phyloP scores from a whole-genome alignment of 805 yeast genomes.

The Candida tibetensis region DNA sequence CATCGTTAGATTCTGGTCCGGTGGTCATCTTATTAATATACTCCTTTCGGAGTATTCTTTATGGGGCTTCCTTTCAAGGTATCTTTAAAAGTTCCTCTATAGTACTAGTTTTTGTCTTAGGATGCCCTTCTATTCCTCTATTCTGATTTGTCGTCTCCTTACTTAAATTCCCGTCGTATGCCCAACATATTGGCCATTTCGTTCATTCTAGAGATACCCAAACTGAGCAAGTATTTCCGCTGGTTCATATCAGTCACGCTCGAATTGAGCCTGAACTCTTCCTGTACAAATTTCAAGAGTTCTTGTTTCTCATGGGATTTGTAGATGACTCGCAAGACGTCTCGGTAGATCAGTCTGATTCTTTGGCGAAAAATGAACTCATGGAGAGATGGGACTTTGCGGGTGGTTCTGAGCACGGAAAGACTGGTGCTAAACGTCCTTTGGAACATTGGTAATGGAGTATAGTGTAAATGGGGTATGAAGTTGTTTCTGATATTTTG shows the following conservation, averaged over 20 bases:
- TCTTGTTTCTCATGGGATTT: constrained; percentile 36
- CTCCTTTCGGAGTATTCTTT: too few species aligned
- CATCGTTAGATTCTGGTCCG: too few species aligned
- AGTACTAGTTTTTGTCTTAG: too few species aligned
- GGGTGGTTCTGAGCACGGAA: neutral
- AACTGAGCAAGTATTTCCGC: constrained; percentile 35
- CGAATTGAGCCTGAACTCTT: constrained; percentile 31
- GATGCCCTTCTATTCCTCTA: too few species aligned
- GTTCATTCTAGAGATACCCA: constrained; percentile 28
- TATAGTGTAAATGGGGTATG: too few species aligned
- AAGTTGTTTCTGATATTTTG: too few species aligned
- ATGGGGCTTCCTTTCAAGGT: too few species aligned
- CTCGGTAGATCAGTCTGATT: constrained; percentile 32
- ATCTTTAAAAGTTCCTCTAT: too few species aligned
- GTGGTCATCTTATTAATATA: too few species aligned
- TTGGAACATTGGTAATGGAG: too few species aligned
- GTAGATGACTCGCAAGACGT: constrained; percentile 31
- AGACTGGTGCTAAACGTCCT: too few species aligned
- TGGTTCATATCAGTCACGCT: constrained; percentile 30
- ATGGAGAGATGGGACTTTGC: constrained; percentile 21
- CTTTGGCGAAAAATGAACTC: constrained; percentile 40
- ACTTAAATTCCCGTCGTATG: constrained; percentile 8
- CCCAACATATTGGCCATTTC: constrained; percentile 24
- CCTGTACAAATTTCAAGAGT: constrained; percentile 29
- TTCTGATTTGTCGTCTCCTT: neutral